Evolutionary conservation across 1,284 basidiomycete genomes (phyloP).

Genomic region (Malassezia nana): DNA sequence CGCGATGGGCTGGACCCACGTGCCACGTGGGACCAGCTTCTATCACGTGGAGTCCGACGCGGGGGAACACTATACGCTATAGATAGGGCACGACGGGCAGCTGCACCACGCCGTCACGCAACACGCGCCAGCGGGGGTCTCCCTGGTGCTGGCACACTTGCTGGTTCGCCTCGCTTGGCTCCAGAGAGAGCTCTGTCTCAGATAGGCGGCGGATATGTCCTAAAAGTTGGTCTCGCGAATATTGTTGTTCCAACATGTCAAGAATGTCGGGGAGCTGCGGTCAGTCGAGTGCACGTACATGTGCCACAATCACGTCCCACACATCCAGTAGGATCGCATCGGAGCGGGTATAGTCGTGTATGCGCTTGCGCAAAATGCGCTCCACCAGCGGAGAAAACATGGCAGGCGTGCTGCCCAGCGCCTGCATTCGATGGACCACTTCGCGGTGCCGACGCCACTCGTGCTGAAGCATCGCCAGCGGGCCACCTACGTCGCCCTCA

Average conservation of each 20-base stretch:
- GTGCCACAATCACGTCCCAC: constrained; percentile 16
- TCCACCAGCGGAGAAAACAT: constrained; percentile 4
- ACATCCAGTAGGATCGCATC: constrained; percentile 10
- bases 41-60: not conserved
- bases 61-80: not conserved
- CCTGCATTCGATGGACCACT: not conserved
- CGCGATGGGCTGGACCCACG: too few relatives aligned
- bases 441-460: constrained; percentile 5
- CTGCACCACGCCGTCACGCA: not conserved
- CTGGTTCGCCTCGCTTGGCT: too few relatives aligned
- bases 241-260: constrained; percentile 11
- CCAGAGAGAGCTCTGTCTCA: not conserved
- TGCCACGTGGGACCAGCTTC: not conserved
- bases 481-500: constrained; percentile 1
- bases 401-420: not conserved
- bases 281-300: constrained; percentile 4
- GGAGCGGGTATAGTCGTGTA: not conserved
- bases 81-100: constrained; percentile 7
- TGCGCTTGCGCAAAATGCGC: constrained; percentile 10
- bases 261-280: constrained; percentile 10
- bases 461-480: constrained; percentile 10
- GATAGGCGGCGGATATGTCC: not conserved
- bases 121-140: constrained; percentile 12
- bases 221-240: constrained; percentile 5
- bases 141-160: not conserved